Evolutionary conservation across 1,284 basidiomycete genomes (phyloP), one percentile per base, ranked within the genome.

Genomic region (Cutaneotrichosporon spelunceum): DNA sequence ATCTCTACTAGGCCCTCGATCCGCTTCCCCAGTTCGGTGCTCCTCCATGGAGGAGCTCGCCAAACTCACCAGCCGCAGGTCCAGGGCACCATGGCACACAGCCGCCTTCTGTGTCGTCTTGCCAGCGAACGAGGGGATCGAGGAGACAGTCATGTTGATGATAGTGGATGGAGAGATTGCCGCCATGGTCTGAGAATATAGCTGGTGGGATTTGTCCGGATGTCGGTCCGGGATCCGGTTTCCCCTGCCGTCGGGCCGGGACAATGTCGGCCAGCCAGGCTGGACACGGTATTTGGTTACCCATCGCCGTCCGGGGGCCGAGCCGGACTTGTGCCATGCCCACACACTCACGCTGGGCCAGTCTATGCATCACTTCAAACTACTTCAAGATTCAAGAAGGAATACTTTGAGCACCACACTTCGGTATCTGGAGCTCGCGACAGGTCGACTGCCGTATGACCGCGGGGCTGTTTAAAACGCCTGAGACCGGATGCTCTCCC

Each of bases 81-180:
- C 82, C 44, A 78, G 69, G 21, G 80, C 79, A 2, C 81, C 82
- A 65, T 83, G 80, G 61, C 77, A 78, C n/a, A 78, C 76, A 16
- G 74, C 72, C 8, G 76, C 75, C 44, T 66, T 71, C 59, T 78
- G 74, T 10, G 66, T 63, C 14, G 69, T 69, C 61, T 47, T 34
- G 27, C 57, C 49, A 16, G n/a, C 19, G 36, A 58, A 58, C 34
- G 39, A 44, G 26, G 49, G 49, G 16, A 33, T 39, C 8, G 44
- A 26, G 29, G 44, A 26, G 29, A 29, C 26, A 5, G 45, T 48
- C 36, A 55, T 29, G 27, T 26, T 27, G 27, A 11, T 5, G 8
- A 23, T 39, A n/a, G 19, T 8, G 39, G 30, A n/a, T 42, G 1
- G 34, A 36, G 34, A 36, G 3, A 13, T 4, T 3, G 34, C 11